These are phyloP conservation scores for Fistulifera solaris DNA, from an alignment of 108 stramenopile species.

Conservation along the genomic window DNA sequence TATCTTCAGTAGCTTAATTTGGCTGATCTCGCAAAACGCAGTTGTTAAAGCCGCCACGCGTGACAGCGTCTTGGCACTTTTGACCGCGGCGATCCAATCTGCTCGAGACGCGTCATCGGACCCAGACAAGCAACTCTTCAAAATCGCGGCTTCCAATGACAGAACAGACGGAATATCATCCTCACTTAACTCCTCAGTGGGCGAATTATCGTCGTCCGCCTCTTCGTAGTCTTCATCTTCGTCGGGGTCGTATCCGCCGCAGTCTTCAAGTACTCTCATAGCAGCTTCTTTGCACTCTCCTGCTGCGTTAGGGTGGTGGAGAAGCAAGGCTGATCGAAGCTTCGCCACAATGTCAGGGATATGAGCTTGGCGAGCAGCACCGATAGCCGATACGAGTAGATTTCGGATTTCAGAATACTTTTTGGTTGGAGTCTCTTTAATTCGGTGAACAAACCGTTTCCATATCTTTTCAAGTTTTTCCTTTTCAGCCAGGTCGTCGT, in stretches of 20 bases:
- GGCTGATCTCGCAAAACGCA: conserved; percentile 37
- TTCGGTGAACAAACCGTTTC: conserved; percentile 60
- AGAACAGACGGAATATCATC: conserved; percentile 46
- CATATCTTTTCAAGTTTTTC: conserved; percentile 34
- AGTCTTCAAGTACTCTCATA: conserved; percentile 45
- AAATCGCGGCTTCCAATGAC: conserved; percentile 52
- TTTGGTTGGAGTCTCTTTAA: conserved; percentile 35
- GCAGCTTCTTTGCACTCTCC: conserved; percentile 54
- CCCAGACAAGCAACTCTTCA: conserved; percentile 61
- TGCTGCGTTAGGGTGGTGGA: conserved; percentile 54
- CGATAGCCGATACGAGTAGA: conserved; percentile 55
- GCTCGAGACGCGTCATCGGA: conserved; percentile 44
- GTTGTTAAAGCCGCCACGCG: conserved; percentile 46
- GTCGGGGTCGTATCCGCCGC: conserved; percentile 53
- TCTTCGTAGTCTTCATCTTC: conserved; percentile 53
- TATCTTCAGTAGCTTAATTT: conserved; percentile 38
- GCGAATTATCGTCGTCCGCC: conserved; percentile 30
- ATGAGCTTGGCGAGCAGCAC: conserved; percentile 71
- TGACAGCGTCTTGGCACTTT: conserved; percentile 57
- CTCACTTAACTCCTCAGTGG: conserved; percentile 14
- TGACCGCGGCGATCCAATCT: conserved; percentile 75
- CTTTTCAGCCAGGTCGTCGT: conserved; percentile 35
- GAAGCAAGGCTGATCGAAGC: conserved; percentile 48
- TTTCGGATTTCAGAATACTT: conserved; percentile 46
- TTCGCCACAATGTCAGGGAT: conserved; percentile 51